These are phyloP conservation scores for Geotrichum klebahnii DNA, from an alignment of 1,139 yeast species.

Conservation along the genomic window DNA sequence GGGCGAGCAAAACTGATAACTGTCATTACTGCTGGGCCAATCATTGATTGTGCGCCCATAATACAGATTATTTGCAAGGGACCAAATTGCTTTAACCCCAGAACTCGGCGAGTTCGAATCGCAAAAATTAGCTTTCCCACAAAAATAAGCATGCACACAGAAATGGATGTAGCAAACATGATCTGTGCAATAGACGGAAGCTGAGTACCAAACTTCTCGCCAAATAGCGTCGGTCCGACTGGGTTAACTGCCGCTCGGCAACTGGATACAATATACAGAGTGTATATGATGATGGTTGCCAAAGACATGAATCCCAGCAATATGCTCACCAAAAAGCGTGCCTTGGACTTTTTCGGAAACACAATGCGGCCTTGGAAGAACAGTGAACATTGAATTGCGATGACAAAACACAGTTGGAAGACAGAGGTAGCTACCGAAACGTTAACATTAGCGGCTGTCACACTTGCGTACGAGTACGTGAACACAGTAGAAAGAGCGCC, in stretches of 20 bases:
- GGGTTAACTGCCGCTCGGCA: slow-evolving; percentile 12
- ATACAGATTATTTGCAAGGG: slow-evolving; percentile 74
- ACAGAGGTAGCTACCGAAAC: slow-evolving; percentile 57
- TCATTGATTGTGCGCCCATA: slow-evolving; percentile 77
- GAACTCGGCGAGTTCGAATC: slow-evolving; percentile 60
- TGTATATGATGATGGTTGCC: slow-evolving; percentile 38
- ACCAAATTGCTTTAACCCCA: slow-evolving; percentile 80
- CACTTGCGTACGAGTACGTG: slow-evolving; percentile 47
- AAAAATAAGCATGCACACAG: slow-evolving; percentile 57
- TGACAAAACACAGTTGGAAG: slow-evolving; percentile 55
- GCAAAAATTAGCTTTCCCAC: slow-evolving; percentile 62
- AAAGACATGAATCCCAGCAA: slow-evolving; percentile 47
- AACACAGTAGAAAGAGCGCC: slow-evolving; percentile 49
- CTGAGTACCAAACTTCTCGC: slow-evolving; percentile 18
- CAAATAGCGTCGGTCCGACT: slow-evolving; percentile 3
- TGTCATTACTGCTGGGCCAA: slow-evolving; percentile 63
- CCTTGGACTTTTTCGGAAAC: slow-evolving; percentile 44
- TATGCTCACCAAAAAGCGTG: slow-evolving; percentile 40
- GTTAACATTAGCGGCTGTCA: slow-evolving; percentile 39
- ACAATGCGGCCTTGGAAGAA: slow-evolving; percentile 67
- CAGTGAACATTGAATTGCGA: slow-evolving; percentile 59
- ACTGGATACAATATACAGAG: slow-evolving; percentile 8
- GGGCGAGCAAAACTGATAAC: slow-evolving; percentile 27
- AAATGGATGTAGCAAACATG: slow-evolving; percentile 64
- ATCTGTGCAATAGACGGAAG: slow-evolving; percentile 40